Base-by-base conservation (phyloP, 164 flowering plant species). In the Vitis rupestris region DNA sequence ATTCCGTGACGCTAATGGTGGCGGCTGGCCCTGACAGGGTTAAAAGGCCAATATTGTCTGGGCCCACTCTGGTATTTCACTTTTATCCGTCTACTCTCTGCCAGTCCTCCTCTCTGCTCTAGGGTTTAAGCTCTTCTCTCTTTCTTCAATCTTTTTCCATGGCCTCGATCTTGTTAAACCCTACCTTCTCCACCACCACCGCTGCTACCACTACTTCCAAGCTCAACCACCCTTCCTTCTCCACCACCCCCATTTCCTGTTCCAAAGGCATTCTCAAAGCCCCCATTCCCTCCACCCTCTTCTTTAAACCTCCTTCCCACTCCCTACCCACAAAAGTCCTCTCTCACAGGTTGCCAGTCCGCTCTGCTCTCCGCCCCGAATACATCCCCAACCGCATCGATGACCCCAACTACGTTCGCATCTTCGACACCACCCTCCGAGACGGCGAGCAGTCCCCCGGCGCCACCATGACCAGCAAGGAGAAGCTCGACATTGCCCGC, bases 381-480 rank as follows among this genome's bases (percentile, higher is more conserved):
- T 96, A 96, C 82, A 73, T 85, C 63, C 98, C 98, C 31, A 82
- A 85, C 76, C 90, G 75, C 61, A 96, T 96, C 52, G 23, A 90
- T 10, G 93, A 96, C 79, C 97, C 97, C 9, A 63, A 74, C 47
- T 96, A 93, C 59, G 90, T 93, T 17, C 93, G 99, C 61, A 78
- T 96, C 60, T 96, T 96, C 75, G 99, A 96, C 83, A 96, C 99
- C 60, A 96, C 98, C 15, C 95, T 96, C 67, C 97, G 99, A 50
- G 99, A 93, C 58, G 98, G 99, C 29, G 98, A 96, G 67, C 99
- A 96, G 70, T 93, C 97, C n/a, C 99, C 98, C 1, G 99, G 98
- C 30, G 99, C 97, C 73, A 84, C 98, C 60, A 83, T 96, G 85
- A 90, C 97, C 44, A 80, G 87, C 67, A 87, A 91, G 63, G 88